Conservation (phyloP, 306 rosid species). For the Dalbergia cochinchinensis region DNA sequence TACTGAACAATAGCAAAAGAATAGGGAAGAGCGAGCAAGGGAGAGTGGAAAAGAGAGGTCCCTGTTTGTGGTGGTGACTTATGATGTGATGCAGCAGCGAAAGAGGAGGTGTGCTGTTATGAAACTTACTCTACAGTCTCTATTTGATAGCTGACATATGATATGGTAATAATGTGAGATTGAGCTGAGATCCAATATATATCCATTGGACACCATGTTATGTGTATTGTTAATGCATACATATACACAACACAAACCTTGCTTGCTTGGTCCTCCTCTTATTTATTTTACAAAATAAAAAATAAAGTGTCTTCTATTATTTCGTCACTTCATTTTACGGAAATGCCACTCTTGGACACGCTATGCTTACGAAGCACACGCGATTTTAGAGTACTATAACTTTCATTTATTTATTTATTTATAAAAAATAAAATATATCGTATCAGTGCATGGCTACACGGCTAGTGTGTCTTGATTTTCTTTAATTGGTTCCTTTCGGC, state of each 20-base stretch:
- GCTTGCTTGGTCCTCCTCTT: neutral
- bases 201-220: neutral
- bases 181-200: neutral
- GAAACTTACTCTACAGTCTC: neutral
- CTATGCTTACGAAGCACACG: constrained; percentile 14
- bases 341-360: constrained; percentile 6
- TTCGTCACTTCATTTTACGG: neutral
- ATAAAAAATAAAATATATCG: neutral
- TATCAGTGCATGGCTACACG: neutral
- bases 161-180: neutral
- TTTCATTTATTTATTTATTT: neutral
- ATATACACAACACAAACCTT: neutral
- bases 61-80: neutral
- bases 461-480: neutral
- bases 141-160: too few relatives aligned
- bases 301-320: neutral
- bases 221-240: neutral
- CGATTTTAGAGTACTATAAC: neutral
- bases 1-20: neutral
- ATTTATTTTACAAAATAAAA: neutral
- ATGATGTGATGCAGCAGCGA: constrained; percentile 7
- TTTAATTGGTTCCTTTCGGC: constrained; percentile 12
- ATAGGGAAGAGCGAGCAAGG: neutral
- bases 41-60: neutral
- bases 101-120: neutral